Conservation (phyloP, 2,329 filamentous ascomycete genomes). For the Thielaviopsis punctulata region DNA sequence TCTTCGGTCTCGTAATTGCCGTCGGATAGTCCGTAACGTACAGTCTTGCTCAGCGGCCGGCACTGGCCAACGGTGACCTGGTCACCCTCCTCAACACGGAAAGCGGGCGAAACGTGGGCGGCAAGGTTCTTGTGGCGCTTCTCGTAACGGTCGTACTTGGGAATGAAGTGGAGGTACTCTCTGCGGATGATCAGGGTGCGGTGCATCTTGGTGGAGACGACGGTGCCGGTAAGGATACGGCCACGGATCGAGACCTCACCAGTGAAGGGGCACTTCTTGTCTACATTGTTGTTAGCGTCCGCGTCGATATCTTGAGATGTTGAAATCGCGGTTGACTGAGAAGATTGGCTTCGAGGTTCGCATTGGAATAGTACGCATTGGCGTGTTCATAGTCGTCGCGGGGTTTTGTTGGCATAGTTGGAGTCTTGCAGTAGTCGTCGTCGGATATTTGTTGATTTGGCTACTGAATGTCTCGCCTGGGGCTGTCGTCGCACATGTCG, state of each 20-base stretch:
- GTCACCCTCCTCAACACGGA: slow-evolving; percentile 99
- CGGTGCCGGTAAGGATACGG: slow-evolving; percentile 98
- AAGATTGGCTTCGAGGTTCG: neutral
- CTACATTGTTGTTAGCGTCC: slow-evolving; percentile 28
- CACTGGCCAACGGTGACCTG: slow-evolving; percentile 99
- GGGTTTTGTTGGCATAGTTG: neutral
- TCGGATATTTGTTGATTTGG: neutral
- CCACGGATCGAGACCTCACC: slow-evolving; percentile 98
- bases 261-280: slow-evolving; percentile 99
- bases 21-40: slow-evolving; percentile 35
- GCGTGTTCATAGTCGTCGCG: neutral
- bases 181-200: slow-evolving; percentile 97
- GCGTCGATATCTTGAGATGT: neutral
- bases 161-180: slow-evolving; percentile 99
- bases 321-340: neutral
- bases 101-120: slow-evolving; percentile 95
- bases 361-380: too few species aligned
- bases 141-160: slow-evolving; percentile 99
- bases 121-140: slow-evolving; percentile 99
- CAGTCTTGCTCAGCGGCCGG: slow-evolving; percentile 98
- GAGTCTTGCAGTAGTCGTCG: neutral
- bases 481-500: too few species aligned
- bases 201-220: slow-evolving; percentile 99
- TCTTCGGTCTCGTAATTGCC: neutral
- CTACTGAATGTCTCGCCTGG: neutral